Conservation (phyloP, 2,329 filamentous ascomycete genomes). For the Neofusicoccum cordaticola region DNA sequence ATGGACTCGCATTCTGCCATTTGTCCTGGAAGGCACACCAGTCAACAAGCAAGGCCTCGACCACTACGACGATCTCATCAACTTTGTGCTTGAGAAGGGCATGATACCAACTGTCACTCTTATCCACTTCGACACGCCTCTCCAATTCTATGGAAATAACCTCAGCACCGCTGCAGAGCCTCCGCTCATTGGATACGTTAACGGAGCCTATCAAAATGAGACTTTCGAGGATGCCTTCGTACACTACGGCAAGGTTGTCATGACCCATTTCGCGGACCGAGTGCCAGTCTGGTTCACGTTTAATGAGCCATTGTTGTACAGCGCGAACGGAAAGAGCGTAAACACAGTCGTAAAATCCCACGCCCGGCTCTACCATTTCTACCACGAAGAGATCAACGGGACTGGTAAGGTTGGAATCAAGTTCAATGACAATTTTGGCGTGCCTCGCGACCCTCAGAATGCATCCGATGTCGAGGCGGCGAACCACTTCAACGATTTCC, state of each 20-base stretch:
- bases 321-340: conserved; percentile 1
- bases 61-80: conserved; percentile 51
- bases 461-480: conserved; percentile 2
- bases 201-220: conserved; percentile 36
- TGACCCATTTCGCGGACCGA: conserved; percentile 43
- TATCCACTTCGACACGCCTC: conserved; percentile 43
- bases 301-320: conserved; percentile 22
- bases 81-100: conserved; percentile 41
- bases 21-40: conserved; percentile 44
- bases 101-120: conserved; percentile 47
- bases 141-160: conserved; percentile 40
- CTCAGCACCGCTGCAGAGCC: conserved; percentile 41
- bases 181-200: conserved; percentile 25
- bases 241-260: conserved; percentile 38
- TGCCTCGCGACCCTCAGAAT: not conserved
- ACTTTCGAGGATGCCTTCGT: conserved; percentile 40
- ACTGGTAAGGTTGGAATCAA: conserved; percentile 5
- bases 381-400: conserved; percentile 1
- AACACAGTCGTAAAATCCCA: not conserved
- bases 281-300: conserved; percentile 42
- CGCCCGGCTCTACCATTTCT: conserved; percentile 9
- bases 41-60: conserved; percentile 47
- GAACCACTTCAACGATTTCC: conserved; percentile 6
- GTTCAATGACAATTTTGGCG: conserved; percentile 17
- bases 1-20: conserved; percentile 52